Conservation (phyloP, 768 basidiomycete genomes). For the Pleurotus giganteus region DNA sequence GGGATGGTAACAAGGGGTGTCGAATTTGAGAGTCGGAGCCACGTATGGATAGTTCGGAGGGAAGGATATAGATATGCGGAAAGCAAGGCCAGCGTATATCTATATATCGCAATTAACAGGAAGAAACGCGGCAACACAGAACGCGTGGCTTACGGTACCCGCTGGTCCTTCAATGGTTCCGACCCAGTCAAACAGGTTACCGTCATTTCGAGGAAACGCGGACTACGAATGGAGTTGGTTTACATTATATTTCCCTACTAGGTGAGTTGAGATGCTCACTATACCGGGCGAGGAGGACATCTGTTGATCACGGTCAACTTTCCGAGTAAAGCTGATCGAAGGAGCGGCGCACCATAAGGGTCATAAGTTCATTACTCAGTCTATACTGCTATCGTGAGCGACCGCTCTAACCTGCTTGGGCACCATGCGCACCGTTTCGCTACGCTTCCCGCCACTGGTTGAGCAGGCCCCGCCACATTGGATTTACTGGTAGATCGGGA, state of each 20-base stretch:
- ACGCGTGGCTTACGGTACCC: constrained; percentile 56
- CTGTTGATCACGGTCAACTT: constrained; percentile 31
- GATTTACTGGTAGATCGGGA: constrained; percentile 59
- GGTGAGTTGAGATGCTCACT: constrained; percentile 42
- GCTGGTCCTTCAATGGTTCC: constrained; percentile 83
- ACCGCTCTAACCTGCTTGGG: constrained; percentile 10
- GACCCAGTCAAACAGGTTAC: constrained; percentile 87
- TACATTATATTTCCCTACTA: not conserved
- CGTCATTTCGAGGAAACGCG: constrained; percentile 85
- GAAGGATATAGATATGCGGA: constrained; percentile 83
- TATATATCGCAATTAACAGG: constrained; percentile 21
- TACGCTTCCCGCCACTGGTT: constrained; percentile 71
- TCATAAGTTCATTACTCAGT: constrained; percentile 83
- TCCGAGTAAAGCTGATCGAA: not conserved
- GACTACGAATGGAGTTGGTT: constrained; percentile 45
- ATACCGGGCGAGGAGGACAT: constrained; percentile 90
- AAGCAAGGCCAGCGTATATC: constrained; percentile 79
- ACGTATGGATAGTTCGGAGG: constrained; percentile 88
- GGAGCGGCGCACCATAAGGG: constrained; percentile 65
- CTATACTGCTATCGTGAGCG: constrained; percentile 32
- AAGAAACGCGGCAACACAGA: constrained; percentile 2
- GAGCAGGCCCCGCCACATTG: constrained; percentile 45
- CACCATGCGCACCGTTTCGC: constrained; percentile 64
- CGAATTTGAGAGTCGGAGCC: constrained; percentile 82
- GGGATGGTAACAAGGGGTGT: constrained; percentile 88